Evolutionary conservation across 352 stramenopile genomes (phyloP).

Genomic region (Ophiocytium majus): DNA sequence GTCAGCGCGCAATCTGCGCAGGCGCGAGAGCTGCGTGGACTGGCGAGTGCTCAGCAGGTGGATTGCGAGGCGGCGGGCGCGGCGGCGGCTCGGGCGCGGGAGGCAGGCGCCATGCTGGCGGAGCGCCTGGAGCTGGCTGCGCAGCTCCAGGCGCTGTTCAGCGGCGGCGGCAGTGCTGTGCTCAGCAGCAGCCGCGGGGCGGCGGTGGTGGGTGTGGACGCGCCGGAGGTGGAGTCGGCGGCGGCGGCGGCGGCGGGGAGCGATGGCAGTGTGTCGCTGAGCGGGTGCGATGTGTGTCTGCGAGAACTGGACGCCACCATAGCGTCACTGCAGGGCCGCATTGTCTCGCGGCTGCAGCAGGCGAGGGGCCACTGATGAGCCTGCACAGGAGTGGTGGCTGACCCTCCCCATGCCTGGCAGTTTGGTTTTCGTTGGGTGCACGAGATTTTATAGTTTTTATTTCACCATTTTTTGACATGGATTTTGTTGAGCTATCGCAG

Average conservation of each 20-base stretch:
- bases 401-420: too few species aligned
- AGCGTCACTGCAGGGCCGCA: conserved; percentile 6
- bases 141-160: background rate
- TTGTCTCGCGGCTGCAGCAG: background rate
- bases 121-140: background rate
- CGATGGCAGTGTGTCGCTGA: background rate
- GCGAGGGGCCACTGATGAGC: too few species aligned
- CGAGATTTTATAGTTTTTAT: too few species aligned
- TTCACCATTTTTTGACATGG: too few species aligned
- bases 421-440: too few species aligned
- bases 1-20: background rate
- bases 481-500: too few species aligned
- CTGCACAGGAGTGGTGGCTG: too few species aligned
- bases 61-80: background rate
- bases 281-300: background rate
- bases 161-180: background rate
- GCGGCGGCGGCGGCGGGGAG: background rate
- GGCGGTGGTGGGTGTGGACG: background rate
- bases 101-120: background rate
- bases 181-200: background rate
- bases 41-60: background rate
- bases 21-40: background rate
- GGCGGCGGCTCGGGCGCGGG: background rate
- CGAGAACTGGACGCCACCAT: background rate
- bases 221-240: background rate